Evolutionary conservation across 768 basidiomycete genomes (phyloP), one percentile per base, ranked within the genome.

Genomic region (Serendipita sp.): DNA sequence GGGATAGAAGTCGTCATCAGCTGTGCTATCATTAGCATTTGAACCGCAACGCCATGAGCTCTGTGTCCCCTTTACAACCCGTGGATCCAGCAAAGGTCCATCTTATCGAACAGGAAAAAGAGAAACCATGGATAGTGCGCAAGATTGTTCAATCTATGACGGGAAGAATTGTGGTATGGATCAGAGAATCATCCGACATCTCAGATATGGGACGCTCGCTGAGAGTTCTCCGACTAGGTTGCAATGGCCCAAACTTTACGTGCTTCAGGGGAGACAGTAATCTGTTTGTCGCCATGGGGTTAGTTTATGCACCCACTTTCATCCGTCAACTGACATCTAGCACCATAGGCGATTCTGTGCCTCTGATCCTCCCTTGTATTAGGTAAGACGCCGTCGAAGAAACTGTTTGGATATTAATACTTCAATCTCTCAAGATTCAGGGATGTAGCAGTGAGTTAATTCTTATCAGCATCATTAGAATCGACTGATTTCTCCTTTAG

Each of bases 81-180:
- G 66, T 68, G 8, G 65, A 68, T 45, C 64, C 68, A 11, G 35
- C 65, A 44, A 66, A 67, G 10, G 18, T 70, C 32, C 44, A 67
- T 5, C 35, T 56, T 23, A 51, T 46, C 28, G 84, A 85, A 72
- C 75, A 76, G 62, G 81, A 85, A 72, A 81, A 81, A 64, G 69
- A 76, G 4, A 81, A 81, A 15, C 81, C 82, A 67, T 85, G 83
- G 83, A 80, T 84, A 64, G 75, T 85, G 44, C 74, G 84, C 63
- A 85, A 84, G 72, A 77, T 86, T 3, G 81, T 66, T 8, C 71
- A 84, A 81, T 82, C 81, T 2, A 79, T 83, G 76, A 81, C 81
- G 1, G 83, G 83, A 3, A 73, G 84, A 65, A 82, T 86, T 60
- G 81, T 83, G 23, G 77, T 41, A 41, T 41, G 41, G 41, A 41